Conservation (phyloP, 1,284 basidiomycete genomes). For the Wallemia ichthyophaga region DNA sequence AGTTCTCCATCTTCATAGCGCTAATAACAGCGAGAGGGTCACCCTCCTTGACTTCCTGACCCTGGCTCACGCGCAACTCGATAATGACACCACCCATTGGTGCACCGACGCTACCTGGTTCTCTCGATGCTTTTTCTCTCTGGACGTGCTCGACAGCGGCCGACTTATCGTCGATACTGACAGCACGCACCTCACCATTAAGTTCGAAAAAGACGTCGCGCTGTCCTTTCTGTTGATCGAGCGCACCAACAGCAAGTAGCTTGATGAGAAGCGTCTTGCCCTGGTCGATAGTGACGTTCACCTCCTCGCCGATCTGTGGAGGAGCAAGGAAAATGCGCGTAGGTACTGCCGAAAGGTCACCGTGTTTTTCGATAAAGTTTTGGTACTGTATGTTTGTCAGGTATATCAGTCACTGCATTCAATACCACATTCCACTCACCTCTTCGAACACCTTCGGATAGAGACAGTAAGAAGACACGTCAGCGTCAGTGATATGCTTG, state of each 20-base stretch:
- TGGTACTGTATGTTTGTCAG: slow-evolving; percentile 36
- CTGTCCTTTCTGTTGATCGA: slow-evolving; percentile 65
- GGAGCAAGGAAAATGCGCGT: slow-evolving; percentile 92
- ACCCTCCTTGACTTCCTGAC: slow-evolving; percentile 86
- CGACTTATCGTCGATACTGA: slow-evolving; percentile 77
- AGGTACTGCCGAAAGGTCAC: slow-evolving; percentile 75
- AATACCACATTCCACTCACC: neutral
- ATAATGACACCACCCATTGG: slow-evolving; percentile 95
- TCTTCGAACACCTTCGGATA: slow-evolving; percentile 41
- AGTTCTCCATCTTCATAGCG: slow-evolving; percentile 52
- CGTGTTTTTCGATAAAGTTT: slow-evolving; percentile 74
- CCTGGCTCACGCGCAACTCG: slow-evolving; percentile 88
- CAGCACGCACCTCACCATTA: slow-evolving; percentile 80
- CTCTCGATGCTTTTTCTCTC: slow-evolving; percentile 69
- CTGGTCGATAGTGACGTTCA: slow-evolving; percentile 86
- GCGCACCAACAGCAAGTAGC: slow-evolving; percentile 75
- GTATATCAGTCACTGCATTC: neutral
- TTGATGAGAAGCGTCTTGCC: slow-evolving; percentile 93
- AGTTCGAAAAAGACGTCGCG: slow-evolving; percentile 98
- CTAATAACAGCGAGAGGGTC: slow-evolving; percentile 42
- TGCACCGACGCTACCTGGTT: slow-evolving; percentile 82
- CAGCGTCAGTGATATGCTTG: slow-evolving; percentile 65
- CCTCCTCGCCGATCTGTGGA: slow-evolving; percentile 72
- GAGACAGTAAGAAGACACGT: slow-evolving; percentile 88
- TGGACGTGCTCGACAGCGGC: slow-evolving; percentile 81